Conservation (phyloP, 352 stramenopile species). For the Pythium rhizo-oryzae region DNA sequence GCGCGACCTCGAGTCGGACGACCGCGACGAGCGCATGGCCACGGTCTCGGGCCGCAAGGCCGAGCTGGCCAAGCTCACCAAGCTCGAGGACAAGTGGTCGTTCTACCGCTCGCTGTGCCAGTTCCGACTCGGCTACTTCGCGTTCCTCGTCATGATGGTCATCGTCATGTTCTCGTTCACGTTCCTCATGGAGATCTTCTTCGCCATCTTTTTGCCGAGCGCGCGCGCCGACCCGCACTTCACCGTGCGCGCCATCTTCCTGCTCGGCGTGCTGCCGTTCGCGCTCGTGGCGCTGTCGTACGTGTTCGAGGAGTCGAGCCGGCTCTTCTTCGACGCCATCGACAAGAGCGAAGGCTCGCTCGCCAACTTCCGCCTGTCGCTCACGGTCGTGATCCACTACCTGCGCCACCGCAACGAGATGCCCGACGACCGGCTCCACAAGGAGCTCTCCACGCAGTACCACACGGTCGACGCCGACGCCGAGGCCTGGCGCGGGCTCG, state of each 20-base stretch:
- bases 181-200: conserved; percentile 91
- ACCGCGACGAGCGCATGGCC: conserved; percentile 54
- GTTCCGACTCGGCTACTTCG: conserved; percentile 88
- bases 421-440: conserved; percentile 75
- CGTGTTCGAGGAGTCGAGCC: conserved; percentile 83
- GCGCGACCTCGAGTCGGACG: conserved; percentile 20
- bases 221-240: conserved; percentile 74
- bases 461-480: conserved; percentile 59
- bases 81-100: conserved; percentile 61
- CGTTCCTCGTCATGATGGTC: conserved; percentile 88
- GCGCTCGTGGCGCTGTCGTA: conserved; percentile 86
- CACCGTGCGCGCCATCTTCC: conserved; percentile 64
- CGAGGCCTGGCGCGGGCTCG: conserved; percentile 59
- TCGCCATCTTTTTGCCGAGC: conserved; percentile 87
- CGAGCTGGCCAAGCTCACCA: conserved; percentile 74
- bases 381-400: conserved; percentile 87
- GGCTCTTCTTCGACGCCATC: conserved; percentile 85
- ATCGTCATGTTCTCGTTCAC: conserved; percentile 92
- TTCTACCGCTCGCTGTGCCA: conserved; percentile 82
- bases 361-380: conserved; percentile 81
- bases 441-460: conserved; percentile 49
- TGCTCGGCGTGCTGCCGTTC: conserved; percentile 74
- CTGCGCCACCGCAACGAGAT: conserved; percentile 78
- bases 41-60: conserved; percentile 58
- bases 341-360: conserved; percentile 82